Conservation (phyloP, 179 eudicot genomes). For the Kewa caespitosa region DNA sequence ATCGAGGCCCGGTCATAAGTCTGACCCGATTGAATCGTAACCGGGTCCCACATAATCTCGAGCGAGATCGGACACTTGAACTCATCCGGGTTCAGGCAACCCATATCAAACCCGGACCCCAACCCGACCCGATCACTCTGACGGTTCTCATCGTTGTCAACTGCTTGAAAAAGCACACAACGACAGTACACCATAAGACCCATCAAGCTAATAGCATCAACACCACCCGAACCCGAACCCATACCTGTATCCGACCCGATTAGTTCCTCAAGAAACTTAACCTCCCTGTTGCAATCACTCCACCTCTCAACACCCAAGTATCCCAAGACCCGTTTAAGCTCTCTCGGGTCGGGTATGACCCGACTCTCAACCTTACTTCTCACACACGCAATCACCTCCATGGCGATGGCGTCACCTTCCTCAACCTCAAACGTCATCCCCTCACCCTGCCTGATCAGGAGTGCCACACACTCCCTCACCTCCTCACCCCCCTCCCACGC, state of each 20-base stretch:
- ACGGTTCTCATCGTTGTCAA: conserved; percentile 19
- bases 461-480: conserved; percentile 29
- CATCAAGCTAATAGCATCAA: conserved; percentile 38
- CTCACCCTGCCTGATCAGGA: conserved; percentile 39
- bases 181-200: conserved; percentile 62
- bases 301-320: conserved; percentile 59
- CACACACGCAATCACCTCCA: conserved; percentile 30
- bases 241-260: conserved; percentile 28
- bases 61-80: conserved; percentile 83
- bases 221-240: too few relatives aligned
- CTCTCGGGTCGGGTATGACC: conserved; percentile 49
- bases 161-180: conserved; percentile 43
- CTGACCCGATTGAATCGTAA: conserved; percentile 71
- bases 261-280: conserved; percentile 58
- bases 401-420: conserved; percentile 32
- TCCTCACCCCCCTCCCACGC: conserved; percentile 34
- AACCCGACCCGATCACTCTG: neutral
- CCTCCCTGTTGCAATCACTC: conserved; percentile 54
- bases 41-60: conserved; percentile 86
- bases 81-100: conserved; percentile 57
- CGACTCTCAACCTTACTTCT: conserved; percentile 41
- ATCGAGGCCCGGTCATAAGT: conserved; percentile 79
- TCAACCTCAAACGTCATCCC: conserved; percentile 34
- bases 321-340: conserved; percentile 45
- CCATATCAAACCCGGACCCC: neutral